These are phyloP conservation scores for Hortaea sp. DNA, from an alignment of 2,329 filamentous ascomycete species.

Conservation along the genomic window DNA sequence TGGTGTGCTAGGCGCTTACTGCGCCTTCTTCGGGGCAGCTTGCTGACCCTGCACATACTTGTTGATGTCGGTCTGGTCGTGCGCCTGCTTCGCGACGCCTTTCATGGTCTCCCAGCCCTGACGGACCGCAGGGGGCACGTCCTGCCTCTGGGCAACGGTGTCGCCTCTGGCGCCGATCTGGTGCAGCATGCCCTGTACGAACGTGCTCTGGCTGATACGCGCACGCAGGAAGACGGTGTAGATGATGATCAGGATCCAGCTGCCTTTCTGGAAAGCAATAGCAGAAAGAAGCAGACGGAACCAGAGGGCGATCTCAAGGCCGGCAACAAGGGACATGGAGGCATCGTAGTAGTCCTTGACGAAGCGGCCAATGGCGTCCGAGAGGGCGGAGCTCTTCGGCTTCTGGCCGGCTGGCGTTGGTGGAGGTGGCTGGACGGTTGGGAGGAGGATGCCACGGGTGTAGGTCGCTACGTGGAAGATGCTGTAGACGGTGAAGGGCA, in stretches of 20 bases:
- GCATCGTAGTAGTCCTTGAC: constrained; percentile 97
- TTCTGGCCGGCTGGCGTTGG: constrained; percentile 45
- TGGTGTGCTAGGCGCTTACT: constrained; percentile 28
- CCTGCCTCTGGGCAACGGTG: constrained; percentile 73
- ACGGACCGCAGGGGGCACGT: constrained; percentile 67
- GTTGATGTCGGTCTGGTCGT: constrained; percentile 68
- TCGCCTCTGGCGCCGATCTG: constrained; percentile 67
- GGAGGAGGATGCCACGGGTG: constrained; percentile 84
- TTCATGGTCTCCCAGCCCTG: constrained; percentile 76
- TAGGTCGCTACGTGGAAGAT: constrained; percentile 98
- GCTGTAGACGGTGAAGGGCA: constrained; percentile 94
- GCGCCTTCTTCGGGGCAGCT: constrained; percentile 55
- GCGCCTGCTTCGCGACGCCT: constrained; percentile 59
- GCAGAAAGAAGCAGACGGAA: constrained; percentile 71
- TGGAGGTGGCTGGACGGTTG: constrained; percentile 63
- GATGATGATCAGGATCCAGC: constrained; percentile 74
- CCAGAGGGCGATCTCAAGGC: constrained; percentile 81
- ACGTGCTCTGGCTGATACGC: constrained; percentile 78
- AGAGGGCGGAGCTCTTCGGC: constrained; percentile 52
- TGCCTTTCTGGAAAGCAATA: constrained; percentile 78
- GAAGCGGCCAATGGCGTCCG: constrained; percentile 79
- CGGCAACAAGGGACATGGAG: constrained; percentile 87
- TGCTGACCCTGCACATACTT: constrained; percentile 54
- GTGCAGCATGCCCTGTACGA: constrained; percentile 75
- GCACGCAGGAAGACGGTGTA: constrained; percentile 92